phyloP scores from a whole-genome alignment of 2,329 filamentous ascomycete genomes.

The Sordariomycetes sp. region DNA sequence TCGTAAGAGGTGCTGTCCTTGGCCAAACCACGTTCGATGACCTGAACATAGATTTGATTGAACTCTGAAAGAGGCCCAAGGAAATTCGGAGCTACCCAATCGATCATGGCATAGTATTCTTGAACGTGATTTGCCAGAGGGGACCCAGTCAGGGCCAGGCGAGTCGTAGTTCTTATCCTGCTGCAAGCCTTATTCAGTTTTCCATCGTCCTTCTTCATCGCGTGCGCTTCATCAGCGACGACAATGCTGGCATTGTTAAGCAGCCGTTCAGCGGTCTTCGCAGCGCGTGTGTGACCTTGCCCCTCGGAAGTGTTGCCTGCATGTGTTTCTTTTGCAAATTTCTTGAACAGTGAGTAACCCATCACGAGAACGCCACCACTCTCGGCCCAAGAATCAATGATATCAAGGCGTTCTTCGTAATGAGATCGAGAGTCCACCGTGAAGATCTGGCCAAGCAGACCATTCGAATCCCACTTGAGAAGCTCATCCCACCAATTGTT shows the following conservation, averaged over 20 bases:
- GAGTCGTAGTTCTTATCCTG: conserved; percentile 55
- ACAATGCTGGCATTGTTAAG: conserved; percentile 59
- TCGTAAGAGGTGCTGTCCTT: conserved; percentile 49
- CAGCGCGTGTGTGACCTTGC: too few relatives aligned
- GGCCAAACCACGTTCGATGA: conserved; percentile 66
- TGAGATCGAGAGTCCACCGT: conserved; percentile 38
- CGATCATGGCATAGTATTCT: conserved; percentile 81
- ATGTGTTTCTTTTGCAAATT: conserved; percentile 18
- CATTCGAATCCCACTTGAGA: conserved; percentile 53
- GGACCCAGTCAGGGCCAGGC: conserved; percentile 80
- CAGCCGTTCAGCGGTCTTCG: conserved; percentile 23
- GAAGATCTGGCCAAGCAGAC: conserved; percentile 44
- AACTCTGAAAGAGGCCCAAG: conserved; percentile 64
- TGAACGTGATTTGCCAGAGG: conserved; percentile 75
- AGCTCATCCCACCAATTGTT: conserved; percentile 82
- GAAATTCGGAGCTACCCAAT: conserved; percentile 77
- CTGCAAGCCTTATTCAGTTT: conserved; percentile 43
- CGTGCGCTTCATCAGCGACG: conserved; percentile 79
- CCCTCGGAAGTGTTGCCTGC: too few relatives aligned
- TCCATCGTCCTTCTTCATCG: conserved; percentile 57
- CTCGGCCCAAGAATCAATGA: conserved; percentile 49
- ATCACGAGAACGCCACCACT: conserved; percentile 67
- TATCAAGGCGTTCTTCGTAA: conserved; percentile 26
- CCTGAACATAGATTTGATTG: conserved; percentile 55
- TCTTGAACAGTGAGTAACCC: conserved; percentile 62